Evolutionary conservation across 2,329 filamentous ascomycete species (phyloP), one percentile per base, ranked within the genome.

Genomic region (Fusarium scirpi): DNA sequence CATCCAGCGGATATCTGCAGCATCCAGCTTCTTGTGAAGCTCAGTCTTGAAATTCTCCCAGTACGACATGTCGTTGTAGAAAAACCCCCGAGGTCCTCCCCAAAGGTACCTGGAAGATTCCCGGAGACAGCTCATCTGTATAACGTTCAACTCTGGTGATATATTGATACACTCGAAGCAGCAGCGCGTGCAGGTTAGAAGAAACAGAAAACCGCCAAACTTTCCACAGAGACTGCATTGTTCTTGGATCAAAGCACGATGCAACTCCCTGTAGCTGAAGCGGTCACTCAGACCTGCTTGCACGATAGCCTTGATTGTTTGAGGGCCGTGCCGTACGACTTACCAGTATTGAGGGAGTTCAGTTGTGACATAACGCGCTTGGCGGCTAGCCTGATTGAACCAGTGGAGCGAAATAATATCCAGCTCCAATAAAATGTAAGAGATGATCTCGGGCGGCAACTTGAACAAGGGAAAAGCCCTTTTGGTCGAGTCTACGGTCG

Each of bases 121-220:
- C 9, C 25, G 25, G 16, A 38, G 34, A 9, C 34, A 44, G 41
- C 41, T 24, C 9, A 20, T 22, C 20, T 34, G 20, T 2, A 51
- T 7, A 3, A 65, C 25, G 12, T 15, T 32, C 15, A 54, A 18
- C 6, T 58, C 30, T 0, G 67, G 32, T 12, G 46, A n/a, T 0
- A 2, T 25, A 1, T 7, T 8, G 3, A 71, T 47, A 22, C 68
- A 71, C 1, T 25, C 3, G 27, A 53, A 66, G 9, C 69, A 72
- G 27, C 69, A 71, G 5, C 69, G 64, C 0, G 55, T 58, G 2
- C 20, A 47, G 0, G 51, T 66, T 0, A 38, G 24, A 2, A 71
- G 65, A 15, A 63, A 71, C 0, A 71, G 1, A 3, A 69, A 48
- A 0, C 51, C 44, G 0, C 68, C 69, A 4, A 66, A 71, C 2